A percentile compares a stretch with the other conserved stretches of the same genome.
Evolutionary conservation across 306 rosid genomes (phyloP).

Genomic region (Trifolium pratense): DNA sequence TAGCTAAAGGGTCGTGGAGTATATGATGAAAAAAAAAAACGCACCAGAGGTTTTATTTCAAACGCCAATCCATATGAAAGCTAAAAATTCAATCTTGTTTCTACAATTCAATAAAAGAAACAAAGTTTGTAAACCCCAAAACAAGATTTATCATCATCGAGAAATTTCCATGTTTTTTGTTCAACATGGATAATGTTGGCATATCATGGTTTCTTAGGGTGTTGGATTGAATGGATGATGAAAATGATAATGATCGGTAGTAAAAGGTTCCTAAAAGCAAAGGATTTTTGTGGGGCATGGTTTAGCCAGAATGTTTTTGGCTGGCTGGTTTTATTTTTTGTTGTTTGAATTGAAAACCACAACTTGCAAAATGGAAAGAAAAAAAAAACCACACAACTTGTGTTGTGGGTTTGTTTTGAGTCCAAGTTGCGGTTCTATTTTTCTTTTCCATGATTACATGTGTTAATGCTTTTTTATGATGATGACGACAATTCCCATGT

Average conservation of each 20-base stretch:
- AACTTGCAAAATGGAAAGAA: slow-evolving; percentile 5
- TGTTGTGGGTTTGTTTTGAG: slow-evolving; percentile 20
- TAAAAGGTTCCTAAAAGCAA: slow-evolving; percentile 38
- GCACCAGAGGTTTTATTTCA: slow-evolving; percentile 21
- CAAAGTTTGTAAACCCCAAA: slow-evolving; percentile 41
- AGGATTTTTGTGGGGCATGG: slow-evolving; percentile 61
- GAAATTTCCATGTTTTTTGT: slow-evolving; percentile 42
- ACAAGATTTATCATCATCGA: background rate
- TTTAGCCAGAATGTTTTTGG: slow-evolving; percentile 54
- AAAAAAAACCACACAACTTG: slow-evolving; percentile 43
- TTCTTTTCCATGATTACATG: slow-evolving; percentile 40
- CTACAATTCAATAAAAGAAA: slow-evolving; percentile 37
- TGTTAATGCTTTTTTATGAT: background rate
- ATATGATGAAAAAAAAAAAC: slow-evolving; percentile 41
- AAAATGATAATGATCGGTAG: slow-evolving; percentile 26
- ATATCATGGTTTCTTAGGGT: slow-evolving; percentile 35
- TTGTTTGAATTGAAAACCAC: slow-evolving; percentile 48
- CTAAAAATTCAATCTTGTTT: slow-evolving; percentile 38
- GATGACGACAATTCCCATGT: background rate
- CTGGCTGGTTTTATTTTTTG: slow-evolving; percentile 49
- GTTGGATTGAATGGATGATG: slow-evolving; percentile 43
- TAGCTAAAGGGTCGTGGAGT: background rate
- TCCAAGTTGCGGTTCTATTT: slow-evolving; percentile 45
- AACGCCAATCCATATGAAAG: background rate
- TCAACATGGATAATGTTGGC: slow-evolving; percentile 37